Percentiles rank a stretch among this genome's conserved stretches.
These are phyloP conservation scores for Dacryopinax primogenitus DNA, from an alignment of 768 basidiomycete genomes.

Conservation along the genomic window DNA sequence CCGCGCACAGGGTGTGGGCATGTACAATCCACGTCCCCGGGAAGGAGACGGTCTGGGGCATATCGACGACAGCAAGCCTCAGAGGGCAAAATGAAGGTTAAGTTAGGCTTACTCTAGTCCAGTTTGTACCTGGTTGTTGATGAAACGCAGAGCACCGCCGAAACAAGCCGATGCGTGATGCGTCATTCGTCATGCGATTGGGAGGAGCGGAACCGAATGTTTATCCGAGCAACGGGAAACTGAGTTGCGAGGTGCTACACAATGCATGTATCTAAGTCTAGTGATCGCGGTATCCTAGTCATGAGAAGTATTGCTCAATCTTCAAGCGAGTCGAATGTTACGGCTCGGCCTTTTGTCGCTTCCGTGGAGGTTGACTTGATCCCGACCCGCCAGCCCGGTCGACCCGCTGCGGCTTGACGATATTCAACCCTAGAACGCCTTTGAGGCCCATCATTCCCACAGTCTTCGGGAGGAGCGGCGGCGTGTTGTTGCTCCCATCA, in stretches of 20 bases:
- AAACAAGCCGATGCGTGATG: background rate
- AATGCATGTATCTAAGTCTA: background rate
- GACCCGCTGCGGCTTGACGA: slow-evolving; percentile 21
- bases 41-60: slow-evolving; percentile 20
- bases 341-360: background rate
- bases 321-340: background rate
- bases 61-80: slow-evolving; percentile 28
- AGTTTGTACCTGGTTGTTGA: too few relatives aligned
- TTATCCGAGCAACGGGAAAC: background rate
- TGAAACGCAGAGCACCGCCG: background rate
- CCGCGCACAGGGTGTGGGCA: slow-evolving; percentile 53
- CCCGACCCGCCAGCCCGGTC: slow-evolving; percentile 13
- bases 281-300: too few relatives aligned
- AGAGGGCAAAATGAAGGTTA: slow-evolving; percentile 28
- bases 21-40: slow-evolving; percentile 45
- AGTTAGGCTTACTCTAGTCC: background rate
- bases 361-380: background rate
- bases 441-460: slow-evolving; percentile 42
- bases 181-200: background rate
- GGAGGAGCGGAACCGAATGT: background rate
- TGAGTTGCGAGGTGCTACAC: background rate
- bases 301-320: too few relatives aligned
- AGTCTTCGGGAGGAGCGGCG: slow-evolving; percentile 33
- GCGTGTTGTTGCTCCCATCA: slow-evolving; percentile 21
- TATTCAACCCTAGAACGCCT: slow-evolving; percentile 24